Conservation (phyloP, 352 stramenopile genomes). For the Globisporangium lucens region DNA sequence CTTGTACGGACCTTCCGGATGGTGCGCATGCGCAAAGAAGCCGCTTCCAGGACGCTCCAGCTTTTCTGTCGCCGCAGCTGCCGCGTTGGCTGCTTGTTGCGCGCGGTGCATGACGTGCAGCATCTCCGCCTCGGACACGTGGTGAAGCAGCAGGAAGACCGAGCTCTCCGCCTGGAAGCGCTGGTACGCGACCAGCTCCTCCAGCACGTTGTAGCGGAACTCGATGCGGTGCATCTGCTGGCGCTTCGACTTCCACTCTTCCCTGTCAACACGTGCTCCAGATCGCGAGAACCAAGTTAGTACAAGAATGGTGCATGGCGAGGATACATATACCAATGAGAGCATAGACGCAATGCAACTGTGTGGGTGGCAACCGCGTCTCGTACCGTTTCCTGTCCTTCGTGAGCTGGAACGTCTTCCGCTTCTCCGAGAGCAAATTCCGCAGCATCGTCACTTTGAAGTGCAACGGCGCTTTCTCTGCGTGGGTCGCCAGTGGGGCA, state of each 20-base stretch:
- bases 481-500: neutral
- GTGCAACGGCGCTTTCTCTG: conserved; percentile 48
- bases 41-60: neutral
- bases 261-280: conserved; percentile 16
- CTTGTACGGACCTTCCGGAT: neutral
- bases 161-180: conserved; percentile 57
- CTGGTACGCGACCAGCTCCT: conserved; percentile 61
- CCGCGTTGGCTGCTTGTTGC: conserved; percentile 19
- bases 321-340: neutral
- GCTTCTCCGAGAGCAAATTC: conserved; percentile 59
- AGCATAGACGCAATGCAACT: neutral
- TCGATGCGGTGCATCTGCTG: conserved; percentile 55
- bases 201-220: conserved; percentile 68
- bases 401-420: conserved; percentile 41
- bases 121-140: conserved; percentile 61
- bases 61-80: neutral
- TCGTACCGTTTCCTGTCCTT: conserved; percentile 34
- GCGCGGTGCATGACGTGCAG: conserved; percentile 47
- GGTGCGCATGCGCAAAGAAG: neutral
- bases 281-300: neutral
- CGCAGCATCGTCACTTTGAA: conserved; percentile 54
- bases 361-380: neutral
- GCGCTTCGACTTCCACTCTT: conserved; percentile 41
- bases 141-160: conserved; percentile 64
- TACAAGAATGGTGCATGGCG: neutral